Base-by-base conservation (phyloP, 2,329 filamentous ascomycete genomes). In the Pestalotiopsis sp. region DNA sequence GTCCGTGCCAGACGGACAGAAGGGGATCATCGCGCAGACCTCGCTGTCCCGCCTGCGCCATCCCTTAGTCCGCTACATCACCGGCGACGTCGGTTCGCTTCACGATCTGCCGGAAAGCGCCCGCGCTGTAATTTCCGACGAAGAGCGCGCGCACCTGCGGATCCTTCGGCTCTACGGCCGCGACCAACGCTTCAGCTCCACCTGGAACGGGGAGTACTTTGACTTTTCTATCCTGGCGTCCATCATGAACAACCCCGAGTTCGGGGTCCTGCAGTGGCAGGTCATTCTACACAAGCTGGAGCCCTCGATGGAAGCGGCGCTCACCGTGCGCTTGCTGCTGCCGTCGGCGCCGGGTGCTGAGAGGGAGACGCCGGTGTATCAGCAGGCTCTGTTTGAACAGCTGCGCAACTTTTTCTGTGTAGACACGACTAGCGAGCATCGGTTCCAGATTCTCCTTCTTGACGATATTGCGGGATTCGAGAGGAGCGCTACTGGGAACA, bases 31-130 rank as follows among this genome's bases (percentile, higher is more conserved):
- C 17, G 79, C 81, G 1, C 81, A 83, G 57, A 85, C 83, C 0
- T 83, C 80, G 0, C 75, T 85, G 0, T 76, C 79, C 25, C 78
- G 82, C 0, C 70, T 83, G 2, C 78, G 82, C 0, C 81, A 85
- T 12, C 83, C 83, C 0, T 72, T 85, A 0, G 75, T 85, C 1
- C 80, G 83, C 36, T 85, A 84, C 65, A 68, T 82, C 2, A 82
- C 79, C 0, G 82, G 82, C 0, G 83, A 85, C 36, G 25, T 84
- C 0, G 81, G 79, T 0, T 83, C 82, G 0, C 52, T 85, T 0
- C 82, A 82, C 39, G 59, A 75, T 1, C 68, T 84, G 0, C 76
- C 81, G 0, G 66, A 75, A 0, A 4, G 68, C 14, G 38, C 59
- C 13, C 27, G 12, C 4, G 31, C 31, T 5, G 9, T 20, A 13